Percentiles rank a stretch among this genome's conserved stretches.
Conservation (phyloP, 208 protist genomes). For the Phytomonas francai region DNA sequence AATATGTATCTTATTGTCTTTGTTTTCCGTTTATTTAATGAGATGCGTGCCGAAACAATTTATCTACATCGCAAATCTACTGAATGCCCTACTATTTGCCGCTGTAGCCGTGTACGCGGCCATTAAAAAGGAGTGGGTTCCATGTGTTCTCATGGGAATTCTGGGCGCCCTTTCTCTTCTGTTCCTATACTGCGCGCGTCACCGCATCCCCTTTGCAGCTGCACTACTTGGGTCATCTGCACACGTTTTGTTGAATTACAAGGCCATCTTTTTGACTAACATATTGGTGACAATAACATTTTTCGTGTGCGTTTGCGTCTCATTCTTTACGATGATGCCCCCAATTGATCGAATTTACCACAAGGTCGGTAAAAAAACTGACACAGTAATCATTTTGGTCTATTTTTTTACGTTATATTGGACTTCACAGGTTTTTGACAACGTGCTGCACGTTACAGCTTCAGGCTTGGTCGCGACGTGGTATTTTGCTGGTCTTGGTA, state of each 20-base stretch:
- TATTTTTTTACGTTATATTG: conserved; percentile 59
- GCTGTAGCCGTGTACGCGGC: conserved; percentile 28
- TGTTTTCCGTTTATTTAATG: conserved; percentile 12
- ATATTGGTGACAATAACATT: conserved; percentile 24
- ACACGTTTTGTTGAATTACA: conserved; percentile 42
- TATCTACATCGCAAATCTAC: conserved; percentile 58
- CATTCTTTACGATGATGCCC: conserved; percentile 31
- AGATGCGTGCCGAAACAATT: conserved; percentile 21
- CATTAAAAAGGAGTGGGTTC: conserved; percentile 16
- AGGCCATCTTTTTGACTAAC: conserved; percentile 42
- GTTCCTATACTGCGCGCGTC: conserved; percentile 56
- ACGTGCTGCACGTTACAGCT: conserved; percentile 82
- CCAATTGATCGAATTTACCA: conserved; percentile 27
- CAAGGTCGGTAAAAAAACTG: conserved; percentile 17
- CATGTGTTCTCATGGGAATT: conserved; percentile 38
- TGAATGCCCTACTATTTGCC: conserved; percentile 22
- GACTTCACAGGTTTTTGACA: conserved; percentile 61
- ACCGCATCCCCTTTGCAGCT: conserved; percentile 73
- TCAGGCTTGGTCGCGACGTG: conserved; percentile 74
- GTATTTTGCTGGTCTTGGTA: conserved; percentile 76
- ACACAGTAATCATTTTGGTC: conserved; percentile 33
- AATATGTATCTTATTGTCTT: conserved; percentile 16
- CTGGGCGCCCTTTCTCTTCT: conserved; percentile 20
- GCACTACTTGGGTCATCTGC: conserved; percentile 42
- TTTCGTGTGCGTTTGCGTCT: conserved; percentile 48